Evolutionary conservation across 306 rosid species (phyloP), one percentile per base, ranked within the genome.

Genomic region (Comarum palustre): DNA sequence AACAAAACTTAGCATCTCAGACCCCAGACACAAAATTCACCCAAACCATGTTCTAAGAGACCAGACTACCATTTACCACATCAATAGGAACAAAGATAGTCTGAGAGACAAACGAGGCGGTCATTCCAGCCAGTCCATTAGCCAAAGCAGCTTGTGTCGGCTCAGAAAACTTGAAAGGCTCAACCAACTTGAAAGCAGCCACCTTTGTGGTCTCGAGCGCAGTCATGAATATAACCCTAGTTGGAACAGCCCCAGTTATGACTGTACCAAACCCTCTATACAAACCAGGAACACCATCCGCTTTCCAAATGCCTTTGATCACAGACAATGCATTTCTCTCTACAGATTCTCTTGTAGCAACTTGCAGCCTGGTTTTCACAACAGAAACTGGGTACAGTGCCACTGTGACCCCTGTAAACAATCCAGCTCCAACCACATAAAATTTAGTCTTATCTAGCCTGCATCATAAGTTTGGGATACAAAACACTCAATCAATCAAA

Each of bases 101-200:
- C 80, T 93, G 98, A 73, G 98, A 75, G n/a, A 78, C 78, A 76
- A 93, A 71, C 0, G 98, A 84, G 6, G 97, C 88, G 10, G 83
- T 45, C 98, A 90, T 84, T 80, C 98, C 98, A 41, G 92, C 97
- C 59, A 85, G 19, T 77, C 98, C 98, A 78, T 89, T 93, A n/a
- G 94, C 93, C 63, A 93, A 34, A 32, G 97, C 98, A 54, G 97
- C 94, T 79, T 90, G 81, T 11, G 84, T 68, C 34, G 98, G 88
- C 68, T 89, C 98, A 47, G 98, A 89, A 10, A 90, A 75, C 50
- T 43, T 79, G 51, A 86, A 75, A n/a, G 98, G 97, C 71, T 93
- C 87, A 39, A 89, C 75, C 81, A 84, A 69, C 87, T 76, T 84
- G 71, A 89, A 85, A 80, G 93, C 80, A 41, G 89, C 87, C 62